These are phyloP conservation scores for Dipteronia dyeriana DNA, from an alignment of 345 rosid species.

Conservation along the genomic window DNA sequence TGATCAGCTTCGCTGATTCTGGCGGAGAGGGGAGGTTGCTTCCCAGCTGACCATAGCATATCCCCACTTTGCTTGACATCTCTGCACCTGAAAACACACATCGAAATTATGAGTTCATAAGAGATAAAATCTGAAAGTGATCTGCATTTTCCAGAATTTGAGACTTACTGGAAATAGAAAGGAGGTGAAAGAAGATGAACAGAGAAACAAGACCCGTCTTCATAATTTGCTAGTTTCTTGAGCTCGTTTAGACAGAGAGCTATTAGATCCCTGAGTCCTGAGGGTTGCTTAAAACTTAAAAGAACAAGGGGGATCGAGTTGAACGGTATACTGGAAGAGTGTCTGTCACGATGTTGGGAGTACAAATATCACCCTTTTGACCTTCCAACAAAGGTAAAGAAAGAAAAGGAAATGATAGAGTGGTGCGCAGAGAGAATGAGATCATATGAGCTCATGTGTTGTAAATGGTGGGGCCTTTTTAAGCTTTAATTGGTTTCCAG, in stretches of 20 bases:
- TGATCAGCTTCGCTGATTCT: conserved; percentile 46
- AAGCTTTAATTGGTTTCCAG: conserved; percentile 6
- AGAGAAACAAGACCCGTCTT: neutral
- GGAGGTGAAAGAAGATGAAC: neutral
- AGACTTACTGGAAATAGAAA: conserved; percentile 12
- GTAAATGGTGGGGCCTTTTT: neutral
- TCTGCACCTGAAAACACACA: conserved; percentile 37
- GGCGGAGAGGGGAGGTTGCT: conserved; percentile 65
- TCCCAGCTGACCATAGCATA: conserved; percentile 83
- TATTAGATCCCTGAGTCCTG: no score
- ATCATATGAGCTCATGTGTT: neutral
- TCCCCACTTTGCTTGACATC: conserved; percentile 56
- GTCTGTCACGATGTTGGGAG: neutral
- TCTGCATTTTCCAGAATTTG: neutral
- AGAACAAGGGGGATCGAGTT: neutral
- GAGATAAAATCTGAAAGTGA: neutral
- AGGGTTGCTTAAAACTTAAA: neutral
- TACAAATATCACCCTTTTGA: neutral
- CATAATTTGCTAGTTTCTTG: neutral
- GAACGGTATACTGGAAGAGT: neutral
- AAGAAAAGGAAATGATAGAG: neutral
- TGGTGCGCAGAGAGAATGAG: no score
- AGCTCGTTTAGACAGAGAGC: neutral
- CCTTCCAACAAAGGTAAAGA: neutral
- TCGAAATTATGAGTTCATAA: neutral